Evolutionary conservation across 768 basidiomycete species (phyloP), one percentile per base, ranked within the genome.

Genomic region (Termitomyces sp.): DNA sequence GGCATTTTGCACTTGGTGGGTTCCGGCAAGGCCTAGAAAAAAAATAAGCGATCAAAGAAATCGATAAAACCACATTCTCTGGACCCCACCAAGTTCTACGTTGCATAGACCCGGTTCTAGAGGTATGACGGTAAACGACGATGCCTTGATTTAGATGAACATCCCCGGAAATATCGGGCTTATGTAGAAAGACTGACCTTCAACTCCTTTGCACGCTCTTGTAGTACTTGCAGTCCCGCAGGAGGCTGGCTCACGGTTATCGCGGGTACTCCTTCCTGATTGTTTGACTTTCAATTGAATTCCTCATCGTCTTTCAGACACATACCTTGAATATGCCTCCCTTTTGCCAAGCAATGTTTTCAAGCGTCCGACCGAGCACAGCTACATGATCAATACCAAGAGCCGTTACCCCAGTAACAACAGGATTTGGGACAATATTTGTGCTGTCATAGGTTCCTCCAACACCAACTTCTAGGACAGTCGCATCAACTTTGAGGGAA

Each of bases 401-500:
- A 3, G 92, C 81, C 9, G 95, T 91, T 23, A 98, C 78, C 6
- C 94, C 97, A 6, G 95, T 90, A 26, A 88, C 88, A n/a, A 94
- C 67, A 0, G 97, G 97, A 55, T 80, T 81, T 0, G 94, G 94
- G 11, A 98, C 92, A 59, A 96, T 84, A 63, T 99, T 99, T 28
- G 97, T 99, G 63, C 93, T 93, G 67, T 99, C 97, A 66, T 91
- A 91, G 21, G 81, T 79, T 10, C 97, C 97, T 21, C 97, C 97
- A 19, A 99, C 87, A 9, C 97, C 97, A 38, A 98, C 97, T 77
- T 99, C 97, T 23, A 99, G 78, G 53, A 99, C 82, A 0, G 95
- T 93, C 3, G 92, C 94, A 61, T 95, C 85, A 5, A 98, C 89
- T 68, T 87, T 84, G 30, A 88, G 73, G 42, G 84, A 80, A 52